These are phyloP conservation scores for Rhynchosporium graminicola DNA, from an alignment of 2,329 filamentous ascomycete species.

Conservation along the genomic window DNA sequence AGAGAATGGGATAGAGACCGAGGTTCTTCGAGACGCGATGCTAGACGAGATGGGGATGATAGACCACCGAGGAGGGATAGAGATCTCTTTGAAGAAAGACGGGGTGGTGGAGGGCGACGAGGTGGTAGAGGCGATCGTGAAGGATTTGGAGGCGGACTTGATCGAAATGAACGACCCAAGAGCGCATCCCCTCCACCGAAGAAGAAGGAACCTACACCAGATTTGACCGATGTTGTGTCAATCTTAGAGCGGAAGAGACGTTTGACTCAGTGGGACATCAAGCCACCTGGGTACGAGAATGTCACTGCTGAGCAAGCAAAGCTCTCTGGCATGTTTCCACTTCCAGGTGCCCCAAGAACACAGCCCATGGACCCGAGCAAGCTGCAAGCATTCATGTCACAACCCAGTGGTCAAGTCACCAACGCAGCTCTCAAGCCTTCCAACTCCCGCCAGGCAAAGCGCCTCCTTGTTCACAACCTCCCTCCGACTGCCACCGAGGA, in stretches of 20 bases:
- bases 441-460: slow-evolving; percentile 91
- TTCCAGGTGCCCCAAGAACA: slow-evolving; percentile 91
- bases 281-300: slow-evolving; percentile 96
- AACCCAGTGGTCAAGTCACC: slow-evolving; percentile 67
- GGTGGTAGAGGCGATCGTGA: slow-evolving; percentile 45
- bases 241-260: slow-evolving; percentile 86
- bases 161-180: slow-evolving; percentile 51
- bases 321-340: slow-evolving; percentile 97
- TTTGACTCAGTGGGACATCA: slow-evolving; percentile 99
- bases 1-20: slow-evolving; percentile 77
- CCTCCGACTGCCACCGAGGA: slow-evolving; percentile 75
- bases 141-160: slow-evolving; percentile 43
- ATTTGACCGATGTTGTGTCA: slow-evolving; percentile 82
- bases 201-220: slow-evolving; percentile 93
- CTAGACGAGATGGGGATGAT: slow-evolving; percentile 68
- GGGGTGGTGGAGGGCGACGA: slow-evolving; percentile 52
- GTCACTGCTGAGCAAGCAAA: slow-evolving; percentile 98
- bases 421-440: slow-evolving; percentile 85
- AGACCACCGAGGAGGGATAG: slow-evolving; percentile 53
- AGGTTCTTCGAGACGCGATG: slow-evolving; percentile 60
- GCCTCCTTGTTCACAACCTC: slow-evolving; percentile 84
- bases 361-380: slow-evolving; percentile 94
- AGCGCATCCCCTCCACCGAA: slow-evolving; percentile 81
- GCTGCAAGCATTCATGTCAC: slow-evolving; percentile 93
- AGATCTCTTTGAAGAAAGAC: slow-evolving; percentile 64